phyloP scores from a whole-genome alignment of 192 early-diverging fungal genomes.

The Backusella morwellensis region DNA sequence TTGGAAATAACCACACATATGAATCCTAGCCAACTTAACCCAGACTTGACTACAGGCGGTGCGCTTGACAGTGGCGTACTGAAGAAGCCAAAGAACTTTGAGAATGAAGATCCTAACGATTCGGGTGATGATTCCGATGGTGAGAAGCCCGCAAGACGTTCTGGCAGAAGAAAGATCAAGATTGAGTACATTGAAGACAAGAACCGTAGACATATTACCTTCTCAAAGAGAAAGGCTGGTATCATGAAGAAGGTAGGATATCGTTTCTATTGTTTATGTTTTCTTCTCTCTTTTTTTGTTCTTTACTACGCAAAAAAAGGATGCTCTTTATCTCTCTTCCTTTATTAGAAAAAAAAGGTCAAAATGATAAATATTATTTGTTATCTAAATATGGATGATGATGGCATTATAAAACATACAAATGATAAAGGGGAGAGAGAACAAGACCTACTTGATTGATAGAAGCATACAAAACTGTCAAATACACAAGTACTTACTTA shows the following conservation, averaged over 20 bases:
- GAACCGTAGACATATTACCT: conserved; percentile 89
- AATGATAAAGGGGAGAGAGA: not conserved
- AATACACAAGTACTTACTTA: conserved; percentile 2
- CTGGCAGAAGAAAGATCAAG: conserved; percentile 91
- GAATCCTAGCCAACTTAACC: conserved; percentile 18
- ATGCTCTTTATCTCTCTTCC: not conserved
- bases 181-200: conserved; percentile 97
- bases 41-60: not conserved
- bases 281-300: not conserved
- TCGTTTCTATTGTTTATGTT: not conserved
- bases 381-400: not conserved
- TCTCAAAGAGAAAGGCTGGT: conserved; percentile 93
- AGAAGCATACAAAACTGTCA: not conserved
- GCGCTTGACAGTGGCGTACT: not conserved
- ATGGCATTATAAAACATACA: not conserved
- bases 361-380: not conserved
- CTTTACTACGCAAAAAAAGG: not conserved
- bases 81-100: conserved; percentile 15
- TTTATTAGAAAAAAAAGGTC: not conserved
- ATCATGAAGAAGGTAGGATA: conserved; percentile 92
- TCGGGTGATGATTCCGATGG: conserved; percentile 63
- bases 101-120: conserved; percentile 33
- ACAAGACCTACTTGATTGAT: not conserved
- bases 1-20: conserved; percentile 15
- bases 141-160: conserved; percentile 65